Percentiles rank a stretch among this genome's conserved stretches.
phyloP scores from a whole-genome alignment of 2,329 filamentous ascomycete species.

The Diplodia seriata region DNA sequence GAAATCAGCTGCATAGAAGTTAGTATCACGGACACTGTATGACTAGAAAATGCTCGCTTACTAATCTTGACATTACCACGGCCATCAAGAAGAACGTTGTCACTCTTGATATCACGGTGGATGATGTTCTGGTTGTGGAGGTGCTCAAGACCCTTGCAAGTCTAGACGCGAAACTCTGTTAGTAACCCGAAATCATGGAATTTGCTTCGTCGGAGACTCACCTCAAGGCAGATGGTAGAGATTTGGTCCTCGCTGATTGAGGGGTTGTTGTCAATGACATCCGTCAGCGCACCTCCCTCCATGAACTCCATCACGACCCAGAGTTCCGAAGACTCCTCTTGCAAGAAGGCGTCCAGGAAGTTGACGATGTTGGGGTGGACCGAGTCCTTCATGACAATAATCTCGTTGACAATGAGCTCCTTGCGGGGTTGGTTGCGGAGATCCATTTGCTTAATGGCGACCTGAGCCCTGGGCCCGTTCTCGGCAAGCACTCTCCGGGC shows the following conservation, averaged over 20 bases:
- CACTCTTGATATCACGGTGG: constrained; percentile 98
- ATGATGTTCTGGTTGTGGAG: constrained; percentile 97
- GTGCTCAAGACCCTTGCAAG: constrained; percentile 92
- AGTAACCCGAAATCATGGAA: neutral
- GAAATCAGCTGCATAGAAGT: constrained; percentile 77
- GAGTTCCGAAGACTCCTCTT: constrained; percentile 92
- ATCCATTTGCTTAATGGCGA: constrained; percentile 99
- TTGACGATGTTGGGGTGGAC: constrained; percentile 99
- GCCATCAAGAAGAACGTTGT: constrained; percentile 94
- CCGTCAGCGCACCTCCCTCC: constrained; percentile 96
- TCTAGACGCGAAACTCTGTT: constrained; percentile 60
- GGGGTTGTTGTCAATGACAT: constrained; percentile 98
- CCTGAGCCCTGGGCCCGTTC: constrained; percentile 82
- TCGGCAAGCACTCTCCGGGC: constrained; percentile 79
- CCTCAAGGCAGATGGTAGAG: constrained; percentile 94
- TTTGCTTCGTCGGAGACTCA: constrained; percentile 54
- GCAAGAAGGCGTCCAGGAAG: constrained; percentile 94
- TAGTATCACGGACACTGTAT: constrained; percentile 33
- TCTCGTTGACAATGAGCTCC: constrained; percentile 98
- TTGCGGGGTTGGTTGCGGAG: constrained; percentile 95
- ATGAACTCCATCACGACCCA: constrained; percentile 99
- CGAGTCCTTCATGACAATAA: constrained; percentile 99
- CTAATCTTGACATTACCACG: constrained; percentile 98
- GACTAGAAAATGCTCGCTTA: constrained; percentile 58
- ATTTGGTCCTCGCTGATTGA: constrained; percentile 96